Evolutionary conservation across 345 rosid species (phyloP).

Genomic region (Mangifera indica): DNA sequence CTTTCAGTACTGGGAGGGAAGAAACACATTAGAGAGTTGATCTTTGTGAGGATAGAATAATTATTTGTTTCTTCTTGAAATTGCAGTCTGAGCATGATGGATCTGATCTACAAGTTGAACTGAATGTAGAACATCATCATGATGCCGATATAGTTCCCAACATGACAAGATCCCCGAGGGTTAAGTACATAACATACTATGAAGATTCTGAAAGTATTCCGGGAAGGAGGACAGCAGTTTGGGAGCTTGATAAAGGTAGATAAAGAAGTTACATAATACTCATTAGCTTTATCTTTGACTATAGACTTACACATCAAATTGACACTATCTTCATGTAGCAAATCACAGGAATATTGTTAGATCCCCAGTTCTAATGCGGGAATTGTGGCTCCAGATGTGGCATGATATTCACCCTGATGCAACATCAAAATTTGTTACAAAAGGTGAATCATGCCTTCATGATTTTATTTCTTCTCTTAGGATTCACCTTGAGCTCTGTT

Average conservation of each 20-base stretch:
- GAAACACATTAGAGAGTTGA: not conserved
- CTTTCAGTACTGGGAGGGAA: not conserved
- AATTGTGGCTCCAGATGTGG: conserved; percentile 99
- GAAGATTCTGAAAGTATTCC: conserved; percentile 90
- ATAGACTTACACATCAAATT: conserved; percentile 15
- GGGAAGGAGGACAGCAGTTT: conserved; percentile 95
- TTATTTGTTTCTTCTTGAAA: conserved; percentile 18
- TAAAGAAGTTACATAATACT: conserved; percentile 6
- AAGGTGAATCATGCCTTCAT: conserved; percentile 50
- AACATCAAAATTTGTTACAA: conserved; percentile 70
- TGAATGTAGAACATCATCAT: conserved; percentile 72
- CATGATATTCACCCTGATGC: conserved; percentile 76
- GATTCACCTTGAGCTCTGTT: conserved; percentile 14
- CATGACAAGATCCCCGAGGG: conserved; percentile 82
- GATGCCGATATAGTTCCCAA: conserved; percentile 75
- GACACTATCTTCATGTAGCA: conserved; percentile 55
- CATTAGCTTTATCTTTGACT: conserved; percentile 6
- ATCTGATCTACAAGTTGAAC: conserved; percentile 74
- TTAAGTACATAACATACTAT: conserved; percentile 81
- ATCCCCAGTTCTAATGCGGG: conserved; percentile 90
- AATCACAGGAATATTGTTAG: conserved; percentile 96
- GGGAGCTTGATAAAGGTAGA: conserved; percentile 97
- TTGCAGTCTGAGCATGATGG: conserved; percentile 97
- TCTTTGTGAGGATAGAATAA: conserved; percentile 6
- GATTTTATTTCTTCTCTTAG: not conserved